phyloP scores from a whole-genome alignment of 805 yeast genomes.

The Vanderwaltozyma verrucispora region DNA sequence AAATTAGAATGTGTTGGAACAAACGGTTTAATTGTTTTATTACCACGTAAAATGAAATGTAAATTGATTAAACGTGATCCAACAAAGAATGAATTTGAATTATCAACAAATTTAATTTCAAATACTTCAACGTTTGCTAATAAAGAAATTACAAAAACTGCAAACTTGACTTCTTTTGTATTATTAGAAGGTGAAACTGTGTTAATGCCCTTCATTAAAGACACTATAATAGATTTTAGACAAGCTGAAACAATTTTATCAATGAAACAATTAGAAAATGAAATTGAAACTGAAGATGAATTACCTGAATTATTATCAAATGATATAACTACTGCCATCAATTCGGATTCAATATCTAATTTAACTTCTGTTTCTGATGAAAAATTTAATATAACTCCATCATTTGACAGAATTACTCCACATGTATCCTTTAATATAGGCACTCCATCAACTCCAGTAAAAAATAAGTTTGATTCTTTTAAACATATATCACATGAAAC shows the following conservation, averaged over 20 bases:
- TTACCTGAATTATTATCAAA: background rate
- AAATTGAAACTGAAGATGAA: background rate
- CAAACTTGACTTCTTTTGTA: conserved; percentile 22
- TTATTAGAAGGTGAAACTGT: conserved; percentile 54
- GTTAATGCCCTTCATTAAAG: conserved; percentile 50
- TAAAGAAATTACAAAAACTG: conserved; percentile 12
- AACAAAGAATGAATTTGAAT: conserved; percentile 16
- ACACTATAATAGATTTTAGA: conserved; percentile 55
- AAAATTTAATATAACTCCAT: background rate
- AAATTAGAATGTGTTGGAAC: conserved; percentile 64
- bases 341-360: background rate
- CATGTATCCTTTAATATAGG: background rate
- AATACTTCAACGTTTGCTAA: background rate
- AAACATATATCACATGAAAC: background rate
- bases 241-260: conserved; percentile 28
- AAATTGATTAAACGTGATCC: conserved; percentile 17
- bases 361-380: background rate
- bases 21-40: conserved; percentile 63
- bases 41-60: conserved; percentile 40
- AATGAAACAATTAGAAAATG: background rate
- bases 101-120: conserved; percentile 9
- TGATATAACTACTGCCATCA: background rate
- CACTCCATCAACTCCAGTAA: background rate
- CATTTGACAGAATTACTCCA: background rate
- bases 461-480: background rate